A percentile compares a stretch with the other conserved stretches of the same genome.
These are phyloP conservation scores for Mycena galopus DNA, from an alignment of 768 basidiomycete species.

Conservation along the genomic window DNA sequence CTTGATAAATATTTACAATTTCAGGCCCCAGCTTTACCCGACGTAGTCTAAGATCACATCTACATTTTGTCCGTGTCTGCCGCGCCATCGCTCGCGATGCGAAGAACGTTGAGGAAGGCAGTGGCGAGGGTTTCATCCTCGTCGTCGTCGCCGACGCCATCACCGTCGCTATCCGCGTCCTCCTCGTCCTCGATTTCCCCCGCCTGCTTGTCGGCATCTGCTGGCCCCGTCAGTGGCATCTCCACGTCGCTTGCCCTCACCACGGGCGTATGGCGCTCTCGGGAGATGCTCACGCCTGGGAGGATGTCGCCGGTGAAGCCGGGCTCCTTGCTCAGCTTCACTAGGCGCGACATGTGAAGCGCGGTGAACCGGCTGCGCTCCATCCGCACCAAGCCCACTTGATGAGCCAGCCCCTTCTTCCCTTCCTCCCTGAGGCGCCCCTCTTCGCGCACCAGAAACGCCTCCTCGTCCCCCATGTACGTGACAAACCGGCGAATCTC, in stretches of 20 bases:
- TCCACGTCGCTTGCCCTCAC: background rate
- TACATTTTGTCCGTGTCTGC: too few relatives aligned
- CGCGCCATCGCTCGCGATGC: too few relatives aligned
- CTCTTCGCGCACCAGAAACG: background rate
- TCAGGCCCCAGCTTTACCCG: too few relatives aligned
- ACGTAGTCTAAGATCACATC: too few relatives aligned
- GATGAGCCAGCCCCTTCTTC: background rate
- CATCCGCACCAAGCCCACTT: background rate
- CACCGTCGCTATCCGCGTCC: too few relatives aligned
- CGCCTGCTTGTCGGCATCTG: too few relatives aligned
- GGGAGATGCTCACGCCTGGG: background rate
- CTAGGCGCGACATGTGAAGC: background rate
- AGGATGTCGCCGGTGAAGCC: background rate
- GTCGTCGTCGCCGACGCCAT: too few relatives aligned
- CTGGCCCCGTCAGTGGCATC: too few relatives aligned
- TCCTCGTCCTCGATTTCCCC: too few relatives aligned
- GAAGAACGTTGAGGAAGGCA: too few relatives aligned
- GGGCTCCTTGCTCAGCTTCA: slow-evolving; percentile 1
- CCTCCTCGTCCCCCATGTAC: background rate
- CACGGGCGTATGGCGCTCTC: background rate
- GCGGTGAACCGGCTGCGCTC: background rate
- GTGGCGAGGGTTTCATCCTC: too few relatives aligned
- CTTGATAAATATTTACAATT: too few relatives aligned
- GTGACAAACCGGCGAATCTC: background rate
- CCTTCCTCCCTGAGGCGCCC: background rate